Base-by-base conservation (phyloP, 805 yeast genomes). In the Grigorovia transvaalensis region DNA sequence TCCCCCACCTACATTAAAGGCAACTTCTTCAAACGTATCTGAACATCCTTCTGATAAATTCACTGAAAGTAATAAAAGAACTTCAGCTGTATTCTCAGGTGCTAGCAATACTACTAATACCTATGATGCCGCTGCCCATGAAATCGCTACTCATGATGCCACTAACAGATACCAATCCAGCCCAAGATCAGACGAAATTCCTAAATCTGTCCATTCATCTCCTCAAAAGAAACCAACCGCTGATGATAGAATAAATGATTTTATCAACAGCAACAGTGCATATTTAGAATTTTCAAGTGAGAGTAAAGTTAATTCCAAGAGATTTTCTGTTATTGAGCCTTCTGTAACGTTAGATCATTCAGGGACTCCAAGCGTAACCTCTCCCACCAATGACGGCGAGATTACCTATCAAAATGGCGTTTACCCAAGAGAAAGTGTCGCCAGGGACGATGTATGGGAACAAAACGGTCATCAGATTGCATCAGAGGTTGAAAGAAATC, bases 221-320 rank as follows among this genome's bases (percentile, higher is more conserved):
- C 54, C 56, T 11, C 29, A 49, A 1, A 54, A 52, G 27, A 51
- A 49, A 7, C 48, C 41, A n/a, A 52, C 51, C 11, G 47, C 47
- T 35, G 58, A 43, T n/a, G 53, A 61, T n/a, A 60, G 56, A 48
- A 50, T 64, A n/a, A 58, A 60, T 44, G 50, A 60, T 23, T 63
- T 56, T 47, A 58, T 64, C n/a, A 60, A 60, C 11, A 52, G 59
- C 18, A 62, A 65, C 49, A 64, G 62, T 19, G 55, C 57, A 2
- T 66, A 66, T 52, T 50, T 59, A 35, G 60, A 58, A 38, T 66
- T 65, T 48, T 62, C 70, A 3, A 57, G 55, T 40, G 54, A 53
- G 35, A 38, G 17, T n/a, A 38, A n/a, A 13, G 8, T 11, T 38
- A 68, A 65, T 4, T 56, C 53, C n/a, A 49, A 53, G n/a, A 50